Evolutionary conservation across 805 yeast species (phyloP).

Genomic region (Yamadazyma sp.): DNA sequence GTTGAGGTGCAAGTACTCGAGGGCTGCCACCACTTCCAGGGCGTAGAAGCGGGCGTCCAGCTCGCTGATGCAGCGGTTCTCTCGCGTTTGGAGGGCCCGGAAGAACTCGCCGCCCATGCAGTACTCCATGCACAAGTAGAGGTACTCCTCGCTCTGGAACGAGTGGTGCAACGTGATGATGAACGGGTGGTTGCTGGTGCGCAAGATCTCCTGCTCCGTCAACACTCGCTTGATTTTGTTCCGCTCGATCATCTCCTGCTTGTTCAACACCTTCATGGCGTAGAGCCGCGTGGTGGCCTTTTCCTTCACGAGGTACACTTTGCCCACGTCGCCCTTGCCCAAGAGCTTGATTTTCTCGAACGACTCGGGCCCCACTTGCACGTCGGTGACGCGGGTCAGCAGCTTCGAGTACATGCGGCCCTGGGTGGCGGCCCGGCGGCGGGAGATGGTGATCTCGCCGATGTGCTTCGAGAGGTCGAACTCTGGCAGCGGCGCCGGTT

Average conservation of each 20-base stretch:
- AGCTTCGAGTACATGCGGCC: constrained; percentile 69
- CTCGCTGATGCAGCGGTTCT: constrained; percentile 81
- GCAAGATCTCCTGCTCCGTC: constrained; percentile 95
- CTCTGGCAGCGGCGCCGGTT: constrained; percentile 24
- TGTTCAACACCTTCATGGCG: constrained; percentile 90
- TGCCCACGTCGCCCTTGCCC: constrained; percentile 98
- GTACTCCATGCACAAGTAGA: constrained; percentile 96
- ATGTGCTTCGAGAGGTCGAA: constrained; percentile 43
- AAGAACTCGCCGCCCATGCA: constrained; percentile 99
- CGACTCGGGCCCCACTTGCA: constrained; percentile 80
- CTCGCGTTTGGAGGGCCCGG: constrained; percentile 90
- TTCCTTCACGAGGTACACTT: constrained; percentile 88
- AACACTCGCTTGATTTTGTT: constrained; percentile 92
- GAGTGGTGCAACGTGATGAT: constrained; percentile 95
- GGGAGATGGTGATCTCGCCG: constrained; percentile 38
- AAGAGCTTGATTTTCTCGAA: constrained; percentile 87
- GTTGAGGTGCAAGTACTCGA: constrained; percentile 93
- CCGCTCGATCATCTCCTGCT: constrained; percentile 91
- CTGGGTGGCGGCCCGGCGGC: constrained; percentile 38
- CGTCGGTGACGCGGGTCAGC: constrained; percentile 70
- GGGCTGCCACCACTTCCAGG: constrained; percentile 94
- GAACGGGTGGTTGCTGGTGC: constrained; percentile 95
- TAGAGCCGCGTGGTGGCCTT: constrained; percentile 69
- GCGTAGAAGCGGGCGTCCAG: constrained; percentile 92
- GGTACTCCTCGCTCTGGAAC: constrained; percentile 88